These are phyloP conservation scores for Exsudoporus frostii DNA, from an alignment of 768 basidiomycete species.

Conservation along the genomic window DNA sequence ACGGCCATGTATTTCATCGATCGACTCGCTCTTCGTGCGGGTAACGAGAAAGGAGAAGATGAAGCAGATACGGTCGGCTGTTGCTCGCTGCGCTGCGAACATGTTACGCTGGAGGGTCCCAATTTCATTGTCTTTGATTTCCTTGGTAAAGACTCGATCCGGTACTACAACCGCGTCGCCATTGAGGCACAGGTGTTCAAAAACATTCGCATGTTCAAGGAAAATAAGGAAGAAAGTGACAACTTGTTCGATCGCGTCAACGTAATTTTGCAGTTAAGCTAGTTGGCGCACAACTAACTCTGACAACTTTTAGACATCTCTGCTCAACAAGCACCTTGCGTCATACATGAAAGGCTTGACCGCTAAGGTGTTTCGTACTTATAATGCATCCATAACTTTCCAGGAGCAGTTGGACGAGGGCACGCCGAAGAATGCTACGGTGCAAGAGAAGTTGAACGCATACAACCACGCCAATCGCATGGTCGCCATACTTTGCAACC, in stretches of 20 bases:
- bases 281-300: conserved; percentile 15
- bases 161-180: conserved; percentile 89
- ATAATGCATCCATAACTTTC: conserved; percentile 96
- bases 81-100: conserved; percentile 95
- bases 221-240: conserved; percentile 84
- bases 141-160: conserved; percentile 98
- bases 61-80: conserved; percentile 99
- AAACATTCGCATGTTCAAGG: conserved; percentile 96
- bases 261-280: conserved; percentile 38
- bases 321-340: conserved; percentile 88
- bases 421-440: conserved; percentile 61
- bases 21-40: conserved; percentile 92
- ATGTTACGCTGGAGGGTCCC: conserved; percentile 88
- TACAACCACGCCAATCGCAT: conserved; percentile 97
- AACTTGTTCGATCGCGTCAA: conserved; percentile 93
- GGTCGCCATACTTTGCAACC: conserved; percentile 98
- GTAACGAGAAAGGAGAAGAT: conserved; percentile 99
- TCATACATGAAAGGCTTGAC: conserved; percentile 97
- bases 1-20: conserved; percentile 99
- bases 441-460: conserved; percentile 95
- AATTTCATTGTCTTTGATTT: conserved; percentile 94
- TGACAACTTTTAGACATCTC: conserved; percentile 54
- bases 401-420: conserved; percentile 83
- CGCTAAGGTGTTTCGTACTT: conserved; percentile 99
- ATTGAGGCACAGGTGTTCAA: conserved; percentile 95